Evolutionary conservation across 306 rosid species (phyloP), one percentile per base, ranked within the genome.

Genomic region (Alnus rubra): DNA sequence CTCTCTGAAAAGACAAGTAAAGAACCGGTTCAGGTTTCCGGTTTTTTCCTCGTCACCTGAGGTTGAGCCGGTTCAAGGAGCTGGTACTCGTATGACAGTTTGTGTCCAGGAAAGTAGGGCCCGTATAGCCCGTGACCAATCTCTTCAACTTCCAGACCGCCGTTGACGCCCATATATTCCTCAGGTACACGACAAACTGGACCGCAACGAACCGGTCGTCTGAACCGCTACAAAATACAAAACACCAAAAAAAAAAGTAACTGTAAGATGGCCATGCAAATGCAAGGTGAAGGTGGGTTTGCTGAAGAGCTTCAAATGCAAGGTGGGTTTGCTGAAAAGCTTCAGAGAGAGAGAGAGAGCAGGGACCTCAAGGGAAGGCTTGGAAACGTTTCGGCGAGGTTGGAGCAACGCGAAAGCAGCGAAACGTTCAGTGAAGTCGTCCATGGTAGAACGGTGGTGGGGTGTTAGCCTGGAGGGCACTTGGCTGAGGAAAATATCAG

Each of bases 401-500:
- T 44, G 52, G 74, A 82, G 82, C 19, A 79, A 5, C 63, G 86
- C 14, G 55, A 83, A 45, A 79, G 81, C 74, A 3, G 86, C 64
- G 47, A 83, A 33, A 9, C 76, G 75, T 0, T 52, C 77, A 23
- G 80, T 14, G 18, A 50, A 31, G 59, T 76, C 62, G 19, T 80
- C 81, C 76, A 48, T 75, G 78, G 35, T 44, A 28, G 69, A 44
- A 51, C 28, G 13, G 71, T 18, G 53, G 1, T 4, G 78, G 44
- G 31, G 35, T 49, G 1, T 44, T 44, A 19, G 64, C 18, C 37
- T 45, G 23, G 80, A 50, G 8, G 80, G 28, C n/a, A 35, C 70
- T 65, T 80, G 81, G 78, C 76, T 74, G 79, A 47, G 48, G 71
- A 59, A 80, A 56, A 59, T 31, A 23, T 80, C 76, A 9, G 87